Evolutionary conservation across 805 yeast genomes (phyloP), one percentile per base, ranked within the genome.

Genomic region (Cyberlindnera mycetangii): DNA sequence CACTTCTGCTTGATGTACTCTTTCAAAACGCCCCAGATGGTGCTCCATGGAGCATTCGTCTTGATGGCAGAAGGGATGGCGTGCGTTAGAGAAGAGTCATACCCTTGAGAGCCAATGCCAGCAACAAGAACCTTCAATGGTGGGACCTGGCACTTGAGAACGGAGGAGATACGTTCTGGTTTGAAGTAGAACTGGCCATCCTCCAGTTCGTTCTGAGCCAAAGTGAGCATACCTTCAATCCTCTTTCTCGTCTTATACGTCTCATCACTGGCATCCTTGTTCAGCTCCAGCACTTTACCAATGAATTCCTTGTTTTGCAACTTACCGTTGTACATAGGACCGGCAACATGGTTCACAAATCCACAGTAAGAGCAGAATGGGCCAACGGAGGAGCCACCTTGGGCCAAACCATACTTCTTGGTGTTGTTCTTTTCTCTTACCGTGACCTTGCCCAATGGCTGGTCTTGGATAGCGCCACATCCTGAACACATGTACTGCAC

Each of bases 261-360:
- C 5, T 71, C 75, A 21, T 72, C 71, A 44, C 75, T 79, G 18
- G 80, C 73, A 8, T 64, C 64, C 20, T 64, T 58, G 57, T 81
- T 76, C 51, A 80, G 65, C n/a, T 72, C 69, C 43, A 88, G 71
- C 37, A 90, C 73, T 52, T 71, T 76, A 21, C 78, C 71, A 34
- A 92, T 71, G 56, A 92, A 93, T 16, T 74, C 78, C 20, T 63
- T 60, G 58, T 84, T 76, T 58, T 92, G 98, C 45, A 93, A 64
- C 7, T 75, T 70, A 0, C 89, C 95, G 10, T 81, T 89, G 86
- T 96, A 93, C 96, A 93, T 86, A 48, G 99, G 99, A 4, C 99
- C 99, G 7, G 92, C 89, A 28, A 93, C 61, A 60, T 87, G 95
- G 62, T 78, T 78, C 2, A 78, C 74, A 47, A 70, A 74, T 1